Conservation (phyloP, 805 yeast species). For the Kodamaea leandrae region DNA sequence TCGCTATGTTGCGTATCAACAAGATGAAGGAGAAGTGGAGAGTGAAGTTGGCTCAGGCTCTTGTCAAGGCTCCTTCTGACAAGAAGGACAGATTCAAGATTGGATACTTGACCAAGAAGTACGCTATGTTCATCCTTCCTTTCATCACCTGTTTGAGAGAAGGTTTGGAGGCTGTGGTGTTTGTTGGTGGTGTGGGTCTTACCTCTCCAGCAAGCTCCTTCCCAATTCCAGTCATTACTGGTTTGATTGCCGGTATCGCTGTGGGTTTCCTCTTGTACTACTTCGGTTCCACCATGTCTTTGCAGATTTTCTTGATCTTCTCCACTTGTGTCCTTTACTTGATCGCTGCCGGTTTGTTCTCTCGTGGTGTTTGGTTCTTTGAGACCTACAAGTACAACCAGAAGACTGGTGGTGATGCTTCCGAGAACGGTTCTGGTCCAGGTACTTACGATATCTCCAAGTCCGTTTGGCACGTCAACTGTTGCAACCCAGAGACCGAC, state of each 20-base stretch:
- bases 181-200: constrained; percentile 46
- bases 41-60: constrained; percentile 84
- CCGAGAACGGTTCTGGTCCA: constrained; percentile 90
- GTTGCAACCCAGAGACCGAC: constrained; percentile 90
- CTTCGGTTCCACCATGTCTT: constrained; percentile 78
- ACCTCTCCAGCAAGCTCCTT: constrained; percentile 59
- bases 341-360: constrained; percentile 88
- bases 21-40: constrained; percentile 98
- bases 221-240: constrained; percentile 91
- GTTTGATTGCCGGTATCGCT: constrained; percentile 71
- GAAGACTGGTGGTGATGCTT: constrained; percentile 89
- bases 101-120: constrained; percentile 31
- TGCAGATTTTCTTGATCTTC: constrained; percentile 80
- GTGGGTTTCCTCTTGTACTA: constrained; percentile 74
- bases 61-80: constrained; percentile 55
- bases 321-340: constrained; percentile 88
- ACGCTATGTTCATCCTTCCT: constrained; percentile 26
- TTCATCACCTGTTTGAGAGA: constrained; percentile 26
- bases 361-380: constrained; percentile 90
- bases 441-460: constrained; percentile 84
- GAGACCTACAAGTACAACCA: constrained; percentile 64
- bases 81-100: constrained; percentile 46
- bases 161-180: constrained; percentile 40
- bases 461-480: constrained; percentile 94
- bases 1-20: constrained; percentile 93